phyloP scores from a whole-genome alignment of 2,329 filamentous ascomycete genomes.

The Colletotrichum chrysophilum region DNA sequence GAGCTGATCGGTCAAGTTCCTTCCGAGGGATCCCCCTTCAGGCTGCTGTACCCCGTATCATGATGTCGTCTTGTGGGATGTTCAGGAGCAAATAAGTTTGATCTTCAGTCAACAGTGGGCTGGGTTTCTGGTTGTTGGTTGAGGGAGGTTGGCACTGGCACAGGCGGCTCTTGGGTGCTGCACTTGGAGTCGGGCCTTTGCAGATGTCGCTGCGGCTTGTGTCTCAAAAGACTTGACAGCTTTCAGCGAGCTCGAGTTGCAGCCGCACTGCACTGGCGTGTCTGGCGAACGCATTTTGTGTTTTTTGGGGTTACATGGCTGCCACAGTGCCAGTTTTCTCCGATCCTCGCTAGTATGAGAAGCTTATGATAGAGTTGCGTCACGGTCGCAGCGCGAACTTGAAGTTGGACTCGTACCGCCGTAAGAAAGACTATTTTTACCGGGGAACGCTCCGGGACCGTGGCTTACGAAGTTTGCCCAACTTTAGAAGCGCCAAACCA shows the following conservation, averaged over 20 bases:
- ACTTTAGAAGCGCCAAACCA: background rate
- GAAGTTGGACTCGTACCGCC: background rate
- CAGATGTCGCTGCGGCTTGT: background rate
- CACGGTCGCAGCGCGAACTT: background rate
- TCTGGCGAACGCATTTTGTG: background rate
- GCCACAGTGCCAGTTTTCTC: background rate
- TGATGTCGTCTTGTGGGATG: background rate
- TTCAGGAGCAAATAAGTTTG: background rate
- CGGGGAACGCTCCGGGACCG: background rate
- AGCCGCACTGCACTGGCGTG: background rate
- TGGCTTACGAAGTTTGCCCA: background rate
- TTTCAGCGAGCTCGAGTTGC: background rate
- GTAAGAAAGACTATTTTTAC: background rate
- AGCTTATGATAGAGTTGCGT: conserved; percentile 5
- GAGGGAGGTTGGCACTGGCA: background rate
- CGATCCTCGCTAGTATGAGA: background rate
- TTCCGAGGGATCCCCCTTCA: background rate
- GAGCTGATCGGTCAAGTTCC: background rate
- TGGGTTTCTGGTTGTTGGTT: background rate
- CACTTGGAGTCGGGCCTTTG: background rate
- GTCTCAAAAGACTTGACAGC: background rate
- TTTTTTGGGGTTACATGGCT: background rate
- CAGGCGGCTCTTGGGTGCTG: background rate
- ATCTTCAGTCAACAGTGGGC: background rate
- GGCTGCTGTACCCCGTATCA: background rate